Evolutionary conservation across 768 basidiomycete species (phyloP), one percentile per base, ranked within the genome.

Genomic region (Trametes cinnabarina): DNA sequence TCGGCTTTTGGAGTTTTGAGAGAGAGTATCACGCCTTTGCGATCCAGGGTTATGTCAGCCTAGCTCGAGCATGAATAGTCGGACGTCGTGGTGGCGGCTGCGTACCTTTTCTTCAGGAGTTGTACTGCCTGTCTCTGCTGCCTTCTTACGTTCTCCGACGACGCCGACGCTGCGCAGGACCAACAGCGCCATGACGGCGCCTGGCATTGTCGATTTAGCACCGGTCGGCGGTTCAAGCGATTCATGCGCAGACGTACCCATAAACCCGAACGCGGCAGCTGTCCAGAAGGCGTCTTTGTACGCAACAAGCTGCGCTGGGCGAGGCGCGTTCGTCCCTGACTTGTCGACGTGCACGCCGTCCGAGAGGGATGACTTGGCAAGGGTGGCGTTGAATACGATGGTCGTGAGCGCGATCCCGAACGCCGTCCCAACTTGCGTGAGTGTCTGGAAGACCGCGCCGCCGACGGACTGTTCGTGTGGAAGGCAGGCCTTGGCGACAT

Each of bases 391-490:
- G 69, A 82, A 88, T 35, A 89, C 85, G 28, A 90, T 85, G 0
- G 88, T 90, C 8, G 83, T 79, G 15, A 90, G 77, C 11, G 88
- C 86, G 3, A 90, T 76, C 15, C 89, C 90, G 35, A 90, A 76
- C 6, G 87, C 79, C 0, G 82, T 82, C 7, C 89, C 90, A 14
- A 91, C 70, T 87, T 87, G 57, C 5, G 81, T 86, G 81, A 92
- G 84, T 0, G 90, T 90, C 66, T 88, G 87, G 70, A 92, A 91
- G 19, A 91, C 57, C 11, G 83, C 90, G 3, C 88, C 90, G 5
- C 85, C 83, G 4, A 92, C 75, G 69, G 84, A 86, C 70, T 92
- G 90, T 63, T 92, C 90, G 53, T 87, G 77, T 3, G 83, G 83
- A 1, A 79, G 68, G 2, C 83, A 78, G 10, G 87, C 77, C 65